Evolutionary conservation across 2,329 filamentous ascomycete species (phyloP), one percentile per base, ranked within the genome.

Genomic region (Penicillium griseofulvum): DNA sequence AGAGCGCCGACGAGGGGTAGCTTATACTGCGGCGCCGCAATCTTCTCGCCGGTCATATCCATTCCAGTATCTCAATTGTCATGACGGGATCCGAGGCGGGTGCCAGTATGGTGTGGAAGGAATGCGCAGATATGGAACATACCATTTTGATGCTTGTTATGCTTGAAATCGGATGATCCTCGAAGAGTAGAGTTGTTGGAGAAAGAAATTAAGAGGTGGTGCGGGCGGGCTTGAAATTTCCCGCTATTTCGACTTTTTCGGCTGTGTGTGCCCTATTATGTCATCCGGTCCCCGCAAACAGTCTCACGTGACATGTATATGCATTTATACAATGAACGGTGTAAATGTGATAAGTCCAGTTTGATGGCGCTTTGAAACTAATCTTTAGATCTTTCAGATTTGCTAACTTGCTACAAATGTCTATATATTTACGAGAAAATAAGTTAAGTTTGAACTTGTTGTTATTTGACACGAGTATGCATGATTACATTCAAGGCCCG

Each of bases 161-260:
- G 64, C 64, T 67, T 71, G 71, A 76, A 48, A 78, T 79, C 78
- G 78, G 77, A 78, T 76, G 74, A 75, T 80, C 78, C 78, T 80
- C 78, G 76, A 80, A 80, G 78, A 80, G 78, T 59, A 52, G 57
- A 52, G 57, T 58, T 66, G 57, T 57, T 58, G 57, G 56, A 62
- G 64, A 60, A 68, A 60, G 50, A 59, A 52, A 59, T 63, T 42
- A 49, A 54, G 51, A 58, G 51, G 38, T 60, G 63, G 57, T 56
- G 49, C 46, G 53, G 56, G 52, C 49, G 57, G 57, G 45, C 49
- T 49, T 49, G 52, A 58, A 61, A 52, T 59, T 60, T 59, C 55
- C 59, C 61, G 60, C 59, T 63, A 59, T 68, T 65, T 65, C 50
- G 49, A 54, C 54, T 55, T 61, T 59, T 66, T 71, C 67, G 68